phyloP scores from a whole-genome alignment of 345 rosid species.

The Salix udensis region DNA sequence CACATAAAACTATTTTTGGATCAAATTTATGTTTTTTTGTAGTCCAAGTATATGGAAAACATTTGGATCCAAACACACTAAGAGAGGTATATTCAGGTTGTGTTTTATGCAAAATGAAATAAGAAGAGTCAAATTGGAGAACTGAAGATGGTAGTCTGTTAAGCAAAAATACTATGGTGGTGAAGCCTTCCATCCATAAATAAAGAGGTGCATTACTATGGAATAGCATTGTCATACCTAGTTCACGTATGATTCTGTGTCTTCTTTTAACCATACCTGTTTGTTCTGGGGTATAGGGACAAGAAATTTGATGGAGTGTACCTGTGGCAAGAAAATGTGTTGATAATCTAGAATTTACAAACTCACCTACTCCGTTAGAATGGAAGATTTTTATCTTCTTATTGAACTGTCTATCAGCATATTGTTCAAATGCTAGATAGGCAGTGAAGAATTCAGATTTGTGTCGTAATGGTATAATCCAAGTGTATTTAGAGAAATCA shows the following conservation, averaged over 20 bases:
- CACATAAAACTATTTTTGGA: too few relatives aligned
- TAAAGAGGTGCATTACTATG: not conserved
- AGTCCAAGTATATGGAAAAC: not conserved
- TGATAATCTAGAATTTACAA: not conserved
- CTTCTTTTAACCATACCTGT: not conserved
- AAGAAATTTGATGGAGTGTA: not conserved
- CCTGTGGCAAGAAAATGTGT: not conserved
- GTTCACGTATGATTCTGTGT: not conserved
- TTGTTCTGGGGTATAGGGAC: not conserved
- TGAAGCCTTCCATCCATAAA: not conserved
- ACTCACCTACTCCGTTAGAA: not conserved
- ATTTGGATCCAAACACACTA: not conserved
- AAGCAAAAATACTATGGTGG: not conserved
- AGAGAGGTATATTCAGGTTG: not conserved
- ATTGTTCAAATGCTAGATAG: not conserved
- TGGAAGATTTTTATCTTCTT: not conserved
- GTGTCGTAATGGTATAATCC: not conserved
- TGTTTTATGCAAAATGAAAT: not conserved
- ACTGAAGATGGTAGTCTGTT: not conserved
- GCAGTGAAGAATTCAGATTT: not conserved
- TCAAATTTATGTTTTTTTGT: too few relatives aligned
- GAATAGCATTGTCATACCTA: slow-evolving; percentile 5
- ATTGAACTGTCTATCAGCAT: not conserved
- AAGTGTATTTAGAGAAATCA: not conserved
- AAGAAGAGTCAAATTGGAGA: not conserved